phyloP scores from a whole-genome alignment of 805 yeast genomes.

The Candida tibetensis region DNA sequence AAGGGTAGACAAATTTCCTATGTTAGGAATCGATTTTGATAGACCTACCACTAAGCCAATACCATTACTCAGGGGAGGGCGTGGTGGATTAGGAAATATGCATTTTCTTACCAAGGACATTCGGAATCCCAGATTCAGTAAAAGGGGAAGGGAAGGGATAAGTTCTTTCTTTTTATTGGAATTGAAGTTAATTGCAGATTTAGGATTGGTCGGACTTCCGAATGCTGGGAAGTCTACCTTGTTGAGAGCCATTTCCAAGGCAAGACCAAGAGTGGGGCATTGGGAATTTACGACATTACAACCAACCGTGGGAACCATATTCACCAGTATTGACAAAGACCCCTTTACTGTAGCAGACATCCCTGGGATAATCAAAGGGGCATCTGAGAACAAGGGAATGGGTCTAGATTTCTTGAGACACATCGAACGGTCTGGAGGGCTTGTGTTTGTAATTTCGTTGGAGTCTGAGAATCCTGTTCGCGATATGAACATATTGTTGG shows the following conservation, averaged over 20 bases:
- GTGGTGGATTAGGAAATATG: slow-evolving; percentile 96
- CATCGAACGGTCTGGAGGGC: slow-evolving; percentile 85
- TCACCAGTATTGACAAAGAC: slow-evolving; percentile 57
- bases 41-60: slow-evolving; percentile 63
- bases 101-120: slow-evolving; percentile 82
- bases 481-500: slow-evolving; percentile 60
- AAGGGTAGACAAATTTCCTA: slow-evolving; percentile 66
- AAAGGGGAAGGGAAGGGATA: slow-evolving; percentile 70
- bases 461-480: slow-evolving; percentile 63
- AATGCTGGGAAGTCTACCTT: slow-evolving; percentile 96
- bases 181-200: slow-evolving; percentile 83
- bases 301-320: slow-evolving; percentile 89
- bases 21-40: slow-evolving; percentile 74
- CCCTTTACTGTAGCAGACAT: slow-evolving; percentile 95
- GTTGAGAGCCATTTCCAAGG: slow-evolving; percentile 80
- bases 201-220: slow-evolving; percentile 93
- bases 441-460: slow-evolving; percentile 81
- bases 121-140: slow-evolving; percentile 87
- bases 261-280: slow-evolving; percentile 88
- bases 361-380: slow-evolving; percentile 93
- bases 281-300: slow-evolving; percentile 96
- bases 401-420: slow-evolving; percentile 91
- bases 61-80: slow-evolving; percentile 76
- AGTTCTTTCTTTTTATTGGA: slow-evolving; percentile 73
- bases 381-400: slow-evolving; percentile 82